phyloP scores from a whole-genome alignment of 2,329 filamentous ascomycete genomes.

The Penicillium crustosum region DNA sequence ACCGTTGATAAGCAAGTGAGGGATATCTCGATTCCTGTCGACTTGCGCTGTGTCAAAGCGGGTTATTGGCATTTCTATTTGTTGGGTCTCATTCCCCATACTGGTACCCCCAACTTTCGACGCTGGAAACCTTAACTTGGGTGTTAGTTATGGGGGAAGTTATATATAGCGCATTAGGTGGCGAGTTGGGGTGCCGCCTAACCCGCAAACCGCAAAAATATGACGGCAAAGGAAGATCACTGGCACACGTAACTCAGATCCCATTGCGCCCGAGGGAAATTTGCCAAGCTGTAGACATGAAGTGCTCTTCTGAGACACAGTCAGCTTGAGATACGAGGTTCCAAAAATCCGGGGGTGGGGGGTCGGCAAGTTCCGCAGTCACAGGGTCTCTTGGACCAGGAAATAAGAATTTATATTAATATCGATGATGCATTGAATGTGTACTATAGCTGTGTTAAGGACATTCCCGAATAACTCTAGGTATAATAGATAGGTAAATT shows the following conservation, averaged over 20 bases:
- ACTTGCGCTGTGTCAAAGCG: too few relatives aligned
- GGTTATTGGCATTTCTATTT: too few relatives aligned
- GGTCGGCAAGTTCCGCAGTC: background rate
- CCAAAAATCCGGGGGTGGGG: background rate
- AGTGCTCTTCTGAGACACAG: background rate
- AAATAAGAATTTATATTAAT: background rate
- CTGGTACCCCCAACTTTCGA: background rate
- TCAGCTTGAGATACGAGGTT: background rate
- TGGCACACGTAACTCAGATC: background rate
- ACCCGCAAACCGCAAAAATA: background rate
- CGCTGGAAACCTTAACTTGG: background rate
- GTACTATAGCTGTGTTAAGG: too few relatives aligned
- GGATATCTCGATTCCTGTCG: too few relatives aligned
- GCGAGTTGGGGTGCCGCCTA: background rate
- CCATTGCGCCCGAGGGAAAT: background rate
- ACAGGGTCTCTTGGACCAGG: background rate
- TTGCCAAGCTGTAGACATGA: background rate
- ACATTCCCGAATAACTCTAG: background rate
- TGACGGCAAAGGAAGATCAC: background rate
- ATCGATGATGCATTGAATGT: background rate
- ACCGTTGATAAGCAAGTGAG: too few relatives aligned
- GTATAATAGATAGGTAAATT: background rate
- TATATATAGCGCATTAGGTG: background rate
- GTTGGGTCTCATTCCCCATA: background rate
- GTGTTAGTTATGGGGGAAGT: background rate